phyloP scores from a whole-genome alignment of 2,329 filamentous ascomycete species.

The Aspergillus thermomutatus region DNA sequence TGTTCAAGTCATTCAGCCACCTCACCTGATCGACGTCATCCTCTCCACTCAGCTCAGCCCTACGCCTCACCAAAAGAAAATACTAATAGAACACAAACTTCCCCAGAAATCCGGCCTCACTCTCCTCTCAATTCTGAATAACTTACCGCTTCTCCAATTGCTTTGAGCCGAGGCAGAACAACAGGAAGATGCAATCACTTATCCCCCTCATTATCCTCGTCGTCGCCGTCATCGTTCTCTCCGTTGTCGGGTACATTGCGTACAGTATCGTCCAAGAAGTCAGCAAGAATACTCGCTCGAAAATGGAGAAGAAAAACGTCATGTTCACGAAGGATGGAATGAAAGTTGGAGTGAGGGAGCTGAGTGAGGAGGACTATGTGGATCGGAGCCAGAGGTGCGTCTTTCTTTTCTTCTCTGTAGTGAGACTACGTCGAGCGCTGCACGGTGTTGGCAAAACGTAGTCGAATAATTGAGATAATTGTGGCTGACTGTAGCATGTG shows the following conservation, averaged over 20 bases:
- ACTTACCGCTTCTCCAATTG: not conserved
- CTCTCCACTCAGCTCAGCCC: not conserved
- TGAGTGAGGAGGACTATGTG: constrained; percentile 55
- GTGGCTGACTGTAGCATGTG: not conserved
- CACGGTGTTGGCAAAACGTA: not conserved
- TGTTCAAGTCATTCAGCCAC: not conserved
- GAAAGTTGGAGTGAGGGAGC: constrained; percentile 58
- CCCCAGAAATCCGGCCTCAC: too few relatives aligned
- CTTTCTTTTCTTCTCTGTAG: not conserved
- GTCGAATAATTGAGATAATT: too few relatives aligned
- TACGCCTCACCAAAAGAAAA: not conserved
- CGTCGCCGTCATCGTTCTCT: constrained; percentile 49
- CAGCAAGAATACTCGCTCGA: constrained; percentile 53
- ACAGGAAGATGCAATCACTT: constrained; percentile 35
- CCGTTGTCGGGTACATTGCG: constrained; percentile 54
- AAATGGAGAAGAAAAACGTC: constrained; percentile 64
- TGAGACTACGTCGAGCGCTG: too few relatives aligned
- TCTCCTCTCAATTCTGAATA: not conserved
- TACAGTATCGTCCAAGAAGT: constrained; percentile 60
- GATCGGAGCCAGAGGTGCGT: constrained; percentile 57
- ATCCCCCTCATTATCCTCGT: constrained; percentile 58
- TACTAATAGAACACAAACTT: not conserved
- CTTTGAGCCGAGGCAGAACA: not conserved
- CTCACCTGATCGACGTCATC: not conserved
- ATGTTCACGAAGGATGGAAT: constrained; percentile 59